These are phyloP conservation scores for Amyloporia xantha DNA, from an alignment of 768 basidiomycete species.

Conservation along the genomic window DNA sequence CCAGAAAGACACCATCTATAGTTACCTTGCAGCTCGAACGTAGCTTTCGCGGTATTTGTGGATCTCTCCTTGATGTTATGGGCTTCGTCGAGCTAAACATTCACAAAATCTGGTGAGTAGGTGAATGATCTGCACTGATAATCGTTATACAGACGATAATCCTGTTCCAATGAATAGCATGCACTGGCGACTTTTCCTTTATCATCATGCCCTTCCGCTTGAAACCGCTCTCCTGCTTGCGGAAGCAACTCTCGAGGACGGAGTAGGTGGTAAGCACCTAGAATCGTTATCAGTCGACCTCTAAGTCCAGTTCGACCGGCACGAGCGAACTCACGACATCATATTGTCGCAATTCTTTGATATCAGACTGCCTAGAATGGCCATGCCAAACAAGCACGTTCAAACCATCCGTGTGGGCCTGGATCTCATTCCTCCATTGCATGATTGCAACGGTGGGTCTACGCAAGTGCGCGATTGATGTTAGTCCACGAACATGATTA, in stretches of 20 bases:
- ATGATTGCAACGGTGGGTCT: conserved; percentile 50
- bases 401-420: conserved; percentile 74
- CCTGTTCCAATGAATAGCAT: conserved; percentile 79
- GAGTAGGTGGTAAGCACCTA: conserved; percentile 84
- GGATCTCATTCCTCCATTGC: conserved; percentile 95
- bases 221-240: conserved; percentile 90
- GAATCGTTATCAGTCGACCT: not conserved
- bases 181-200: conserved; percentile 84
- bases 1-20: conserved; percentile 96
- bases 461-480: too few relatives aligned
- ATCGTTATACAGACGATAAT: conserved; percentile 50
- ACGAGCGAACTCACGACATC: conserved; percentile 69
- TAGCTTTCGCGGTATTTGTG: conserved; percentile 95
- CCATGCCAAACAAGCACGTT: conserved; percentile 95
- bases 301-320: too few relatives aligned
- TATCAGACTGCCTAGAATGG: conserved; percentile 56
- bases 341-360: conserved; percentile 67
- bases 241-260: conserved; percentile 85
- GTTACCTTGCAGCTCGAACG: conserved; percentile 77
- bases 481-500: not conserved
- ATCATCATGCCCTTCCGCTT: conserved; percentile 77
- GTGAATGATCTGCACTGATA: not conserved
- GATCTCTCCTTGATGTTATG: conserved; percentile 96
- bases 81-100: conserved; percentile 83
- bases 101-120: not conserved